phyloP scores from a whole-genome alignment of 2,329 filamentous ascomycete species.

The Pestalotiopsis sp. region DNA sequence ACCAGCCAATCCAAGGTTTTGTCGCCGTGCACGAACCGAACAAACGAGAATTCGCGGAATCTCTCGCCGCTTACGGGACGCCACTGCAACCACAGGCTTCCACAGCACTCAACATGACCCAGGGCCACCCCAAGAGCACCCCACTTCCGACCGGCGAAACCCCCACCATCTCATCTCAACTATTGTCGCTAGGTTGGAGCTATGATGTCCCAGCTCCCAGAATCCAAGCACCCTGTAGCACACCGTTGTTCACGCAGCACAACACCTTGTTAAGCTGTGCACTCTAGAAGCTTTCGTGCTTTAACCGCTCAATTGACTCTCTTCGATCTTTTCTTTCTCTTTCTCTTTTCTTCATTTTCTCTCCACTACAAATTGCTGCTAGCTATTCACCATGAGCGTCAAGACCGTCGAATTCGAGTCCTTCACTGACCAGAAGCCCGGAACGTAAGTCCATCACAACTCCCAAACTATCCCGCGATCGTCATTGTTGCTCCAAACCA shows the following conservation, averaged over 20 bases:
- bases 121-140: background rate
- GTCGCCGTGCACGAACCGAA: background rate
- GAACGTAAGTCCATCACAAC: constrained; percentile 75
- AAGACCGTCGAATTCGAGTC: constrained; percentile 81
- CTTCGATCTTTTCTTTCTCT: background rate
- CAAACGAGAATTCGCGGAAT: constrained; percentile 5
- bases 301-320: constrained; percentile 1
- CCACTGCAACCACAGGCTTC: background rate
- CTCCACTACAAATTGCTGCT: background rate
- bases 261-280: background rate
- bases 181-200: background rate
- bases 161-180: constrained; percentile 6
- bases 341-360: constrained; percentile 7
- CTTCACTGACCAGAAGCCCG: constrained; percentile 96
- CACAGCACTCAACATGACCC: background rate
- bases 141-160: background rate
- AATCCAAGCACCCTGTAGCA: background rate
- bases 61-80: constrained; percentile 5
- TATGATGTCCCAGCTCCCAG: background rate
- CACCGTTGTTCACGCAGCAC: background rate
- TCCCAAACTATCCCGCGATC: constrained; percentile 34
- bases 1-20: background rate
- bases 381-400: constrained; percentile 60
- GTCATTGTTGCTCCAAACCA: constrained; percentile 11
- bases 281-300: background rate